Percentiles rank a stretch among this genome's conserved stretches.
These are phyloP conservation scores for Apiospora kogelbergensis DNA, from an alignment of 2,329 filamentous ascomycete species.

Conservation along the genomic window DNA sequence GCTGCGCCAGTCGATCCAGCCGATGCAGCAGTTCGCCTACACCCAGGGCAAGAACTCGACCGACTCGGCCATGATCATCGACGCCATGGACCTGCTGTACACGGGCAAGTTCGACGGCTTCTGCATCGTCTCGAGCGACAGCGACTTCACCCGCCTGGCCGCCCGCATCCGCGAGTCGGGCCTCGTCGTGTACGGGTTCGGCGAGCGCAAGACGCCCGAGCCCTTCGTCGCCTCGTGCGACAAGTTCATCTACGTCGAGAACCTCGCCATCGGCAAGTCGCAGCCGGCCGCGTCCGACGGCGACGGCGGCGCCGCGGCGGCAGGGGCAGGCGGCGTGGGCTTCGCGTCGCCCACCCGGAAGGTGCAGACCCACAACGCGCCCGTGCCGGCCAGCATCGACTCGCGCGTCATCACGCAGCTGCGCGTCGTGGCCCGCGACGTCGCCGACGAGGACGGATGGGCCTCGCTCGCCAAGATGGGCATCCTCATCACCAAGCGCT, in stretches of 20 bases:
- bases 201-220: constrained; percentile 9
- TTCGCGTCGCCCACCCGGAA: neutral
- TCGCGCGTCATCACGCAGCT: neutral
- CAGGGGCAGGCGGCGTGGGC: too few relatives aligned
- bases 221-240: constrained; percentile 5
- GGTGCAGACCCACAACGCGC: neutral
- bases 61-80: constrained; percentile 6
- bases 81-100: constrained; percentile 9
- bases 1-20: constrained; percentile 6
- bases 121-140: constrained; percentile 7
- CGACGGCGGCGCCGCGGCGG: neutral
- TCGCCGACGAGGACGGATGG: constrained; percentile 7
- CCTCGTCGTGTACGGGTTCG: neutral
- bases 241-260: constrained; percentile 8
- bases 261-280: neutral
- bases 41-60: constrained; percentile 7
- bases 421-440: neutral
- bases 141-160: constrained; percentile 8
- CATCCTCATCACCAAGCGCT: neutral
- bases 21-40: neutral
- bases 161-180: constrained; percentile 3
- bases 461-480: neutral
- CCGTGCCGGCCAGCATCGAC: neutral
- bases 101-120: constrained; percentile 3
- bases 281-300: neutral